Evolutionary conservation across 768 basidiomycete species (phyloP).

Genomic region (Hortiboletus campestris): DNA sequence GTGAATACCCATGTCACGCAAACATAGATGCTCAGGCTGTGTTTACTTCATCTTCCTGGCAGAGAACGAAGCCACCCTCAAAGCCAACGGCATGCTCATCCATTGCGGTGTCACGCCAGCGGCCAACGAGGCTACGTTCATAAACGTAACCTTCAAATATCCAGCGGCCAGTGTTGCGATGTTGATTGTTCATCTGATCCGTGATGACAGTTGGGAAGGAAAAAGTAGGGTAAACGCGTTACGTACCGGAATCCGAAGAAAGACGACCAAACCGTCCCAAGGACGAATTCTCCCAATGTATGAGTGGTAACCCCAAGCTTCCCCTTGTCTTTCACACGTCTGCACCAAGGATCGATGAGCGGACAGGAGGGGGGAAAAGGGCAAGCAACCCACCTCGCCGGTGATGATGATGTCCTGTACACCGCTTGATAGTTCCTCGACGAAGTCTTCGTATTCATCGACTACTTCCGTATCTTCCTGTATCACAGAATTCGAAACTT

Average conservation of each 20-base stretch:
- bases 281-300: constrained; percentile 47
- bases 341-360: constrained; percentile 16
- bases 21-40: constrained; percentile 11
- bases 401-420: constrained; percentile 53
- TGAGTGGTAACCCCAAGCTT: constrained; percentile 49
- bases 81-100: constrained; percentile 40
- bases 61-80: constrained; percentile 49
- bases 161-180: constrained; percentile 40
- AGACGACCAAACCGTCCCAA: constrained; percentile 51
- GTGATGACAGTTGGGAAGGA: constrained; percentile 11
- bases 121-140: constrained; percentile 48
- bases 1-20: constrained; percentile 20
- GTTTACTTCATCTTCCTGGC: constrained; percentile 31
- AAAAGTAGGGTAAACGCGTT: background rate
- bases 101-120: constrained; percentile 53
- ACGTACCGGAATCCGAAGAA: constrained; percentile 47
- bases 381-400: constrained; percentile 41
- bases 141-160: constrained; percentile 54
- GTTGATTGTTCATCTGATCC: constrained; percentile 35
- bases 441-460: constrained; percentile 40
- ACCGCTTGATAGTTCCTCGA: constrained; percentile 38
- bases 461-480: constrained; percentile 27
- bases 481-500: constrained; percentile 15
- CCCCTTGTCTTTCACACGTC: constrained; percentile 44
- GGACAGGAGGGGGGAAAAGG: background rate